Evolutionary conservation across 2,329 filamentous ascomycete genomes (phyloP).

Genomic region (Monosporascus sp.): DNA sequence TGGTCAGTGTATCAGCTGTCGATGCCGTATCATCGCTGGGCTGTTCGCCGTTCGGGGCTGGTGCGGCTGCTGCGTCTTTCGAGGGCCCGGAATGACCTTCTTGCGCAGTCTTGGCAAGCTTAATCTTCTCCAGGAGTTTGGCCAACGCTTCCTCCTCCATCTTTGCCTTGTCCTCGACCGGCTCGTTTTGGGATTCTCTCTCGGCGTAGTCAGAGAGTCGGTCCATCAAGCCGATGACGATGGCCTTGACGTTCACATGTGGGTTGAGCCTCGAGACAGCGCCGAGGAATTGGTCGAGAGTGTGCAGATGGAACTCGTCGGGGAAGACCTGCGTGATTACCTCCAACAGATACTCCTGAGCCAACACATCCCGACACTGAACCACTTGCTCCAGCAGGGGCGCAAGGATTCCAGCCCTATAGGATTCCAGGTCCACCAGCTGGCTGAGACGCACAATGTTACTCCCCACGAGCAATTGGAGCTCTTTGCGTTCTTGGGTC

Average conservation of each 20-base stretch:
- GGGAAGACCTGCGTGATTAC: conserved; percentile 99
- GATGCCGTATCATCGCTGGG: too few relatives aligned
- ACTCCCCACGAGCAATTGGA: conserved; percentile 92
- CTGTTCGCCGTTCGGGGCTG: too few relatives aligned
- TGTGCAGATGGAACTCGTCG: conserved; percentile 96
- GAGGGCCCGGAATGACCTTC: too few relatives aligned
- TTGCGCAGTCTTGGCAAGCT: conserved; percentile 56
- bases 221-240: conserved; percentile 97
- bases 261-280: conserved; percentile 91
- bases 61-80: conserved; percentile 17
- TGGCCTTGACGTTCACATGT: conserved; percentile 95
- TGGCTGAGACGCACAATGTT: conserved; percentile 95
- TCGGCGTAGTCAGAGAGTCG: conserved; percentile 91
- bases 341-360: conserved; percentile 95
- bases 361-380: conserved; percentile 92
- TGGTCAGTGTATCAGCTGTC: too few relatives aligned
- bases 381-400: conserved; percentile 94
- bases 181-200: conserved; percentile 70
- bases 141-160: conserved; percentile 79
- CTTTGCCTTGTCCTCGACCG: conserved; percentile 66
- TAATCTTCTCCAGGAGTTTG: conserved; percentile 72
- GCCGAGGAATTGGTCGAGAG: conserved; percentile 88
- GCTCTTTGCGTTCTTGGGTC: conserved; percentile 88
- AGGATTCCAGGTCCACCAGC: conserved; percentile 88
- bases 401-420: conserved; percentile 83